Percentiles rank a stretch among this genome's conserved stretches.
Conservation (phyloP, 2,329 filamentous ascomycete genomes). For the Nectriaceae sp. region DNA sequence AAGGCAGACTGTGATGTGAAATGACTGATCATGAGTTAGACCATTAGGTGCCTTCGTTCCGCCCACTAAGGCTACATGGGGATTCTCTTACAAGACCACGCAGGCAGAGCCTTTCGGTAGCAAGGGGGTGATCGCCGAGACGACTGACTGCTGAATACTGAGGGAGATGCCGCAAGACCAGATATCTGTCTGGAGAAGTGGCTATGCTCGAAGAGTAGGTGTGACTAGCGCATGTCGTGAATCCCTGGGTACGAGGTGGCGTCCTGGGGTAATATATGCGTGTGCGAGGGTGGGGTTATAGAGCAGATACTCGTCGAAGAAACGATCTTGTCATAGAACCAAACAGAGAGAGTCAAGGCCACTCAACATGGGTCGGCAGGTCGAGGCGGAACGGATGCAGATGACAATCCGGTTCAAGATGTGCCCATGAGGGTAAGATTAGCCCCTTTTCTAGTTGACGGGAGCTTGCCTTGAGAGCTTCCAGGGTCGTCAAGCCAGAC, state of each 20-base stretch:
- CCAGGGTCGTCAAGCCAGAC: neutral
- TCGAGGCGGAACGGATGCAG: neutral
- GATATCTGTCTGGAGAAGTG: neutral
- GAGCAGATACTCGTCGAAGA: slow-evolving; percentile 1
- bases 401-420: slow-evolving; percentile 2
- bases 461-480: neutral
- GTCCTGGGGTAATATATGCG: neutral
- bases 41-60: too few relatives aligned
- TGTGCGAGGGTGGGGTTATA: neutral
- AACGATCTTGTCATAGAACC: neutral
- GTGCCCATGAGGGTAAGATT: neutral
- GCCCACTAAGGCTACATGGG: too few relatives aligned
- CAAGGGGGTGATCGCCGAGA: neutral
- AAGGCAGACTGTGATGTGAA: too few relatives aligned
- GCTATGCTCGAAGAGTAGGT: slow-evolving; percentile 2
- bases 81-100: neutral
- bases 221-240: slow-evolving; percentile 23
- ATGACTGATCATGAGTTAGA: too few relatives aligned
- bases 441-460: neutral
- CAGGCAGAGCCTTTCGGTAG: neutral
- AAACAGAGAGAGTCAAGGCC: neutral
- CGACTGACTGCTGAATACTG: neutral
- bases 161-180: neutral
- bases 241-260: slow-evolving; percentile 9
- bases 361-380: neutral